Base-by-base conservation (phyloP, 1,284 basidiomycete genomes). In the Xerocomus amazonicus region DNA sequence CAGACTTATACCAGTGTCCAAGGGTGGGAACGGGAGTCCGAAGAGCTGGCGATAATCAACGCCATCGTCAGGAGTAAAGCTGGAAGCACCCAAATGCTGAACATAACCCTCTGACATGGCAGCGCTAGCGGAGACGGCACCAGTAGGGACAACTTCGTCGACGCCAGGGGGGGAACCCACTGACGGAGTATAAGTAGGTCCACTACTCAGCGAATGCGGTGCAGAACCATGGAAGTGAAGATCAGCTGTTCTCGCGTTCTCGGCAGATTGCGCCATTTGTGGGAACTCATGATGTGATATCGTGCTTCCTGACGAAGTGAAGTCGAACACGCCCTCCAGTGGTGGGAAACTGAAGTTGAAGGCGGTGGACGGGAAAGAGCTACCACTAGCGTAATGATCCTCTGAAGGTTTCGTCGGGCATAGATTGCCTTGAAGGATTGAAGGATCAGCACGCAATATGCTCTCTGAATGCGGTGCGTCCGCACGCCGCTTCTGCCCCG, bases 341-440 rank as follows among this genome's bases (percentile, higher is more conserved):
- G 75, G 70, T 34, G 80, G 74, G 61, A 79, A 86, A 43, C 81
- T 82, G 72, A 93, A 94, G 57, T 85, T 90, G 74, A 92, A 92
- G 4, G 81, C 66, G 23, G 80, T 74, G 0, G 81, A 79, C 4
- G 90, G 89, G 73, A 92, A 92, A 28, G 81, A 72, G 59, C 73
- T 75, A 37, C 57, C 65, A 29, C 68, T 63, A 41, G 73, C 69
- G 48, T 69, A 66, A 39, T 65, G 69, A 54, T 73, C 70, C 50
- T 73, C 66, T 54, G 61, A 62, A 37, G 48, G 52, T 13, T 58
- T 62, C 14, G 57, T 50, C 28, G 59, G 55, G 28, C 59, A 59
- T 37, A 58, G 51, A 51, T 67, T 63, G 37, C 70, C 68, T 57
- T 78, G 73, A 19, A 85, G 65, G 45, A 77, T 75, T n/a, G 83